Percentiles rank a stretch among this genome's conserved stretches.
phyloP scores from a whole-genome alignment of 768 basidiomycete species.

The Russula compacta region DNA sequence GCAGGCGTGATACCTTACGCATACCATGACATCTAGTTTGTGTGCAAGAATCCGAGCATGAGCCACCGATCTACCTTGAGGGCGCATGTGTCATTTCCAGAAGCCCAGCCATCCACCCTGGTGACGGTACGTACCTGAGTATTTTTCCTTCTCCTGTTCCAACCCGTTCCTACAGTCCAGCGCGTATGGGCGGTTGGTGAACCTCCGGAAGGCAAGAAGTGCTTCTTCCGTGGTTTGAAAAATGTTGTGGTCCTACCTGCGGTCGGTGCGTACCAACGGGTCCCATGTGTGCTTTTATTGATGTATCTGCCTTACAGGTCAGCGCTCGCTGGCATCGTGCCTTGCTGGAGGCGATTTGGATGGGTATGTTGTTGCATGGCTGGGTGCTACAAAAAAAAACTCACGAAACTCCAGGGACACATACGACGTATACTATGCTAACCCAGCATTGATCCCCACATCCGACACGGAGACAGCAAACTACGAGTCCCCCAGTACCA shows the following conservation, averaged over 20 bases:
- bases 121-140: slow-evolving; percentile 22
- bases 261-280: slow-evolving; percentile 12
- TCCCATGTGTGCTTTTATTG: background rate
- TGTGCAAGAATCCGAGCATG: background rate
- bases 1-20: background rate
- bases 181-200: slow-evolving; percentile 24
- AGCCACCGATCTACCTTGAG: background rate
- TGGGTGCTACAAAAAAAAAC: background rate
- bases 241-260: slow-evolving; percentile 21
- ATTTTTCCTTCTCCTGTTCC: background rate
- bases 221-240: slow-evolving; percentile 5
- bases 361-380: slow-evolving; percentile 35
- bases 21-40: background rate
- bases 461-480: slow-evolving; percentile 40
- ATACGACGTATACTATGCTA: slow-evolving; percentile 46
- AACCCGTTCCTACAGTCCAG: slow-evolving; percentile 7
- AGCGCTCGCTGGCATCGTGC: slow-evolving; percentile 55
- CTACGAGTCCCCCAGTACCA: slow-evolving; percentile 32
- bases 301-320: slow-evolving; percentile 30
- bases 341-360: slow-evolving; percentile 69
- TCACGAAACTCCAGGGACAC: slow-evolving; percentile 39
- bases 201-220: slow-evolving; percentile 19
- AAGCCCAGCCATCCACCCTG: slow-evolving; percentile 28
- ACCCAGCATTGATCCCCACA: slow-evolving; percentile 46
- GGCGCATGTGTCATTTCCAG: slow-evolving; percentile 21